phyloP scores from a whole-genome alignment of 2,329 filamentous ascomycete species.

The Cladosporium cucumerinum region DNA sequence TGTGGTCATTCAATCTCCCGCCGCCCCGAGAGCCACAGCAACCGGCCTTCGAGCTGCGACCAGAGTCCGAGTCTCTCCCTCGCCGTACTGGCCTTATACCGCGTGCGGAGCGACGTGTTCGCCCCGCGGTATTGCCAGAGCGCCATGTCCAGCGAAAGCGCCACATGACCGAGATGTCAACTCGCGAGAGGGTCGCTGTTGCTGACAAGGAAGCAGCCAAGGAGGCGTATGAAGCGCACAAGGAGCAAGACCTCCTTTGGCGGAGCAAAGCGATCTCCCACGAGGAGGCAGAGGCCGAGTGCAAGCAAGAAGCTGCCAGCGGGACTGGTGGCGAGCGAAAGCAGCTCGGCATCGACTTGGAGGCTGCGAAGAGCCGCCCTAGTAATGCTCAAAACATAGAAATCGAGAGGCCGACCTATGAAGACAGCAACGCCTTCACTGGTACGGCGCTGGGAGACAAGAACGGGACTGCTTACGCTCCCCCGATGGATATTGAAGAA shows the following conservation, averaged over 20 bases:
- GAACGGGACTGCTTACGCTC: not conserved
- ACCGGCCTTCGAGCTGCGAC: not conserved
- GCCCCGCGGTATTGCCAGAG: not conserved
- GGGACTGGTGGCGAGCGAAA: not conserved
- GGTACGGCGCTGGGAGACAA: not conserved
- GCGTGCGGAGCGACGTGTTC: not conserved
- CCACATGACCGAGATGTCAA: not conserved
- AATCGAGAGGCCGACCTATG: not conserved
- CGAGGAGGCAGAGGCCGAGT: not conserved
- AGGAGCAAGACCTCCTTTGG: not conserved
- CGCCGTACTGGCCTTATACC: not conserved
- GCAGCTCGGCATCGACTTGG: not conserved
- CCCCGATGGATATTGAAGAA: not conserved
- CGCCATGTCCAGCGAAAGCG: not conserved
- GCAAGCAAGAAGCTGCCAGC: not conserved
- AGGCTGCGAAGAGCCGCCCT: not conserved
- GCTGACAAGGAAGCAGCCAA: not conserved
- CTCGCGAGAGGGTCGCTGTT: not conserved
- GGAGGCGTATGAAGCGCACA: not conserved
- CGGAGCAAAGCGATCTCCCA: not conserved
- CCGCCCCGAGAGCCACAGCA: not conserved
- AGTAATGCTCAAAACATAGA: not conserved
- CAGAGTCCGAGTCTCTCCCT: not conserved
- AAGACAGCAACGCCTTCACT: not conserved
- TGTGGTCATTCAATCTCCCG: not conserved